Percentiles rank a stretch among this genome's conserved stretches.
phyloP scores from a whole-genome alignment of 2,329 filamentous ascomycete genomes.

The Colletotrichum sp. region DNA sequence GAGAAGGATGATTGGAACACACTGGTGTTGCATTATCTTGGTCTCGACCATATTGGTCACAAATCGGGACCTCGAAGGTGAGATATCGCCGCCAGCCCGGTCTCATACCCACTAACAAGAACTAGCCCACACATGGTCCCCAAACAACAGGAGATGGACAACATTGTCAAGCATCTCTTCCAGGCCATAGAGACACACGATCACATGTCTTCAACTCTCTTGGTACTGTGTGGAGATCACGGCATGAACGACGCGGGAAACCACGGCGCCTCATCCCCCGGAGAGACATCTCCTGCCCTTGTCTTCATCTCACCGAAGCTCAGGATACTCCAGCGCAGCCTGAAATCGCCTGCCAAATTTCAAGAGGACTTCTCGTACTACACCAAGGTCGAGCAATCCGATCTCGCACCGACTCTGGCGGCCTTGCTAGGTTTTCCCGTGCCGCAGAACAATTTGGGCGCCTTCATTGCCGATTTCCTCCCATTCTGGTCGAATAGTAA shows the following conservation, averaged over 20 bases:
- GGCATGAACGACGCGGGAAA: constrained; percentile 99
- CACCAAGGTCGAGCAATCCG: constrained; percentile 85
- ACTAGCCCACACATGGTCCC: constrained; percentile 84
- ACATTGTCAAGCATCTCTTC: constrained; percentile 78
- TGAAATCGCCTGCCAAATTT: constrained; percentile 60
- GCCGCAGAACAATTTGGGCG: constrained; percentile 87
- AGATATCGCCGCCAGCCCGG: background rate
- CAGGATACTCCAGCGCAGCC: constrained; percentile 53
- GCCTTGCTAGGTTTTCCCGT: constrained; percentile 87
- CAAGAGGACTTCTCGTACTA: constrained; percentile 84
- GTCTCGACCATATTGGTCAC: constrained; percentile 96
- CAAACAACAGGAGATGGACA: constrained; percentile 95
- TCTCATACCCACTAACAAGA: background rate
- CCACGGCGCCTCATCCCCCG: constrained; percentile 90
- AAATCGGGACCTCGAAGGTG: constrained; percentile 89
- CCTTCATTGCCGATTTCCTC: constrained; percentile 81
- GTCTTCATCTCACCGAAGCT: constrained; percentile 91
- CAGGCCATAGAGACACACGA: constrained; percentile 71
- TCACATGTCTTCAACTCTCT: constrained; percentile 78
- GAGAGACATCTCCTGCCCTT: constrained; percentile 92
- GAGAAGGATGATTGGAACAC: constrained; percentile 83
- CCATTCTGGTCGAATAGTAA: constrained; percentile 74
- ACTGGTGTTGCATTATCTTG: constrained; percentile 94
- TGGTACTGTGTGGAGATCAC: constrained; percentile 91
- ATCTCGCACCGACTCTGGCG: constrained; percentile 88